Conservation (phyloP, 768 basidiomycete genomes). For the Leccinum truebloodii region DNA sequence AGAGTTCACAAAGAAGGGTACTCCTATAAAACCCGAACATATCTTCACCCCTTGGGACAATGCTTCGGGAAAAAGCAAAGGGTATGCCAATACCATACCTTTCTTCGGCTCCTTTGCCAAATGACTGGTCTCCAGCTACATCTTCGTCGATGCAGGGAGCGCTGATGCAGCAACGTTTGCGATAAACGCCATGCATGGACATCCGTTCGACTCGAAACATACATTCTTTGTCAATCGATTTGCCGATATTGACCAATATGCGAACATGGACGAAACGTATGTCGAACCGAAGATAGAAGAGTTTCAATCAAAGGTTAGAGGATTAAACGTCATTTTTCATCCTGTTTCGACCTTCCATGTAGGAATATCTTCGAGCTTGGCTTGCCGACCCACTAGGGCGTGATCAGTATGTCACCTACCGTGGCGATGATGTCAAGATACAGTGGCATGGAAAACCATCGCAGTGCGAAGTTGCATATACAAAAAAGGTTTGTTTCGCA, state of each 20-base stretch:
- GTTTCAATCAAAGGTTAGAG: slow-evolving; percentile 69
- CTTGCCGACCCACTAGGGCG: slow-evolving; percentile 89
- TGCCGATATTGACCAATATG: slow-evolving; percentile 84
- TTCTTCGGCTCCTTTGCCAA: slow-evolving; percentile 7
- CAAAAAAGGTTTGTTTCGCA: slow-evolving; percentile 60
- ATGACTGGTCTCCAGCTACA: slow-evolving; percentile 49
- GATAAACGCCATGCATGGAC: slow-evolving; percentile 65
- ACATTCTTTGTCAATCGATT: slow-evolving; percentile 85
- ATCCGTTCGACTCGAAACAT: slow-evolving; percentile 87
- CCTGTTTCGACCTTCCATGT: slow-evolving; percentile 11
- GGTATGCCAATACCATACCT: slow-evolving; percentile 49
- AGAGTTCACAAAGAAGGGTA: slow-evolving; percentile 81
- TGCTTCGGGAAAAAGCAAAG: slow-evolving; percentile 82
- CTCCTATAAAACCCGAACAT: slow-evolving; percentile 70
- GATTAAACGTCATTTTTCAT: not conserved
- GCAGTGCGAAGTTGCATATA: slow-evolving; percentile 75
- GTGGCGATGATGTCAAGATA: slow-evolving; percentile 87
- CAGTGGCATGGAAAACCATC: slow-evolving; percentile 93
- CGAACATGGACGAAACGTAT: slow-evolving; percentile 75
- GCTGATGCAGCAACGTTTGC: slow-evolving; percentile 72
- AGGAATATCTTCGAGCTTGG: slow-evolving; percentile 98
- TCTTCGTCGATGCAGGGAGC: slow-evolving; percentile 79
- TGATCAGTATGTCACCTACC: slow-evolving; percentile 94
- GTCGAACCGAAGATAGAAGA: slow-evolving; percentile 72
- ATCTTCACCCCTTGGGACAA: slow-evolving; percentile 91